phyloP scores from a whole-genome alignment of 2,329 filamentous ascomycete species.

The Pseudohalonectria lignicola region DNA sequence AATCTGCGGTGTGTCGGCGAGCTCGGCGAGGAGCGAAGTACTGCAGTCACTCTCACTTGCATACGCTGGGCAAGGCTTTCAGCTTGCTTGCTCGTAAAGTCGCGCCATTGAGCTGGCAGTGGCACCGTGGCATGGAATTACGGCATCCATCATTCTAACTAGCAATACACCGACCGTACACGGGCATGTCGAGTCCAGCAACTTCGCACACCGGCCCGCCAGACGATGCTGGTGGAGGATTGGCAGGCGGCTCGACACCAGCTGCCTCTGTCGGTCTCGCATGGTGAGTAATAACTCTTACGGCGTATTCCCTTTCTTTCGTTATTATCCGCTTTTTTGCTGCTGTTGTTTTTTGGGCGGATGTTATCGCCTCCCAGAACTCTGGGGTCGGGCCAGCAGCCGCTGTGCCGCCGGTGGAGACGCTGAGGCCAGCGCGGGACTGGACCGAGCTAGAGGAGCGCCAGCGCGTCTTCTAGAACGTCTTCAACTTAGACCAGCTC shows the following conservation, averaged over 20 bases:
- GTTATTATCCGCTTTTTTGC: background rate
- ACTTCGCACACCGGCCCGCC: too few species aligned
- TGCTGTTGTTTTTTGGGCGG: background rate
- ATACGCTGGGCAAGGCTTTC: too few species aligned
- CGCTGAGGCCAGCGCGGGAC: constrained; percentile 13
- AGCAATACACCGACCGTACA: background rate
- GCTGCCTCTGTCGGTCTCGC: background rate
- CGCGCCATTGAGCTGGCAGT: too few species aligned
- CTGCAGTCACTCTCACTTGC: too few species aligned
- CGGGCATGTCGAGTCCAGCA: too few species aligned
- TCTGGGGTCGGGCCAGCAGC: constrained; percentile 4
- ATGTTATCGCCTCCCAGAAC: background rate
- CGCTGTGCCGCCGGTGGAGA: constrained; percentile 15
- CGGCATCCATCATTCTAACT: background rate
- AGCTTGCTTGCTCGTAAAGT: too few species aligned
- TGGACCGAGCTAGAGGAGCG: constrained; percentile 20
- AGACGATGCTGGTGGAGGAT: too few species aligned
- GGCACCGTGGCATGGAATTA: background rate
- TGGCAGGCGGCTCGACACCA: background rate
- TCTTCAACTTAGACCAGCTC: constrained; percentile 23
- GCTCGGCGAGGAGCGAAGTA: too few species aligned
- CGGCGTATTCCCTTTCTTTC: background rate
- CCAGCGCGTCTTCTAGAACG: constrained; percentile 23
- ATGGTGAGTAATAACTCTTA: constrained; percentile 1
- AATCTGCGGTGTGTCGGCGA: too few species aligned